Conservation (phyloP, 208 protist genomes). For the Tritrichomonas foetus region DNA sequence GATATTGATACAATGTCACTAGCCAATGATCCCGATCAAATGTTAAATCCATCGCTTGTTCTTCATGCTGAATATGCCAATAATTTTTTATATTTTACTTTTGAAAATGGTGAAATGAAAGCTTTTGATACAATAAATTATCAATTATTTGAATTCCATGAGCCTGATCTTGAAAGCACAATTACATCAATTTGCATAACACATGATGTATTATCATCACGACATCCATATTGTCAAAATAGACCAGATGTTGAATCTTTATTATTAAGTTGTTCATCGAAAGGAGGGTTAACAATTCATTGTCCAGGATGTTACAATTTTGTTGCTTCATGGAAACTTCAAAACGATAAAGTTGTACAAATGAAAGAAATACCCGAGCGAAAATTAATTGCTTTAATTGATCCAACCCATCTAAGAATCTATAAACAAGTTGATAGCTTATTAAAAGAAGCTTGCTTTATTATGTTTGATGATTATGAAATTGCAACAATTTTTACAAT, state of each 20-base stretch:
- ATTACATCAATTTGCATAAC: not conserved
- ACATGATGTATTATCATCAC: not conserved
- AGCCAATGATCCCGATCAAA: not conserved
- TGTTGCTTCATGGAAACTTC: not conserved
- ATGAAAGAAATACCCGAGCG: not conserved
- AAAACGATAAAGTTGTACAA: not conserved
- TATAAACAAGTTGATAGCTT: not conserved
- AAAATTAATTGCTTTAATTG: not conserved
- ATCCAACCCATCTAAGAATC: not conserved
- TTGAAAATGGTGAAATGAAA: conserved; percentile 14
- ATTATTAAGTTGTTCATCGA: not conserved
- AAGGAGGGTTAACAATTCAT: not conserved
- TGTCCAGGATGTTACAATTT: not conserved
- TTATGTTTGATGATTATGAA: not conserved
- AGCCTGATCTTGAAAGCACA: not conserved
- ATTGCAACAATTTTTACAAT: not conserved
- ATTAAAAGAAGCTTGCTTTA: not conserved
- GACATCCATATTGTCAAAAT: not conserved
- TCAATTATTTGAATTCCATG: not conserved
- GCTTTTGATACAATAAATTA: not conserved
- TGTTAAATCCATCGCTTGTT: not conserved
- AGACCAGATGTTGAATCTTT: not conserved
- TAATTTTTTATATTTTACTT: conserved; percentile 9
- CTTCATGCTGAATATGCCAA: not conserved
- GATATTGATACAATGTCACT: not conserved